Base-by-base conservation (phyloP, 331 rosid species). In the Ulmus americana region DNA sequence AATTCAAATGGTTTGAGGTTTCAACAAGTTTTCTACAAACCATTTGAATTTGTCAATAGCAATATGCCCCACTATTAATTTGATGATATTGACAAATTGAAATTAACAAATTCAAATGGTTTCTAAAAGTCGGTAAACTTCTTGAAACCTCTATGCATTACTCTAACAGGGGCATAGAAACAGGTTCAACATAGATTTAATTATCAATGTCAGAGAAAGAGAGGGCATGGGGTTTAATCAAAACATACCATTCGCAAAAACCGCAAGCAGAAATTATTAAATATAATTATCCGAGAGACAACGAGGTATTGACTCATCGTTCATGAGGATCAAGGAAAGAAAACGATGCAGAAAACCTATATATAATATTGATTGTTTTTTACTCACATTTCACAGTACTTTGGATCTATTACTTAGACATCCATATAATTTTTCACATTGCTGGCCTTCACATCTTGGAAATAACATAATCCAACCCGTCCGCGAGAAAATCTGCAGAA, bases 401-500 rank as follows among this genome's bases (percentile, higher is more conserved):
- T 65, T 66, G 15, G 43, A 57, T 51, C 68, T 47, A 55, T 57
- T 22, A 45, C 39, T 45, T 43, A 59, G 14, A 28, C 39, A 53
- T 9, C 59, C 20, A 54, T 61, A 66, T 68, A 67, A 55, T 77
- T 79, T 66, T 28, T 66, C 41, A 54, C 50, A 11, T 67, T 56
- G 52, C 52, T 28, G 70, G 55, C 60, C 63, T 73, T 88, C 79
- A 88, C 35, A 86, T 67, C 74, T 83, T 87, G 5, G 91, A 84
- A 52, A 92, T 42, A 12, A 84, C 50, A 68, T 85, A 79, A 68
- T 86, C 98, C 97, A 92, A 83, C 0, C 84, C 87, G 59, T 85
- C 86, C 74, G 71, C 97, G 0, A 92, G 79, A 79, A 83, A 92
- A 71, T 92, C 98, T 92, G 89, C 81, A 75, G 6, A 56, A 59